phyloP scores from a whole-genome alignment of 2,329 filamentous ascomycete genomes.

The Verticillium klebahnii region DNA sequence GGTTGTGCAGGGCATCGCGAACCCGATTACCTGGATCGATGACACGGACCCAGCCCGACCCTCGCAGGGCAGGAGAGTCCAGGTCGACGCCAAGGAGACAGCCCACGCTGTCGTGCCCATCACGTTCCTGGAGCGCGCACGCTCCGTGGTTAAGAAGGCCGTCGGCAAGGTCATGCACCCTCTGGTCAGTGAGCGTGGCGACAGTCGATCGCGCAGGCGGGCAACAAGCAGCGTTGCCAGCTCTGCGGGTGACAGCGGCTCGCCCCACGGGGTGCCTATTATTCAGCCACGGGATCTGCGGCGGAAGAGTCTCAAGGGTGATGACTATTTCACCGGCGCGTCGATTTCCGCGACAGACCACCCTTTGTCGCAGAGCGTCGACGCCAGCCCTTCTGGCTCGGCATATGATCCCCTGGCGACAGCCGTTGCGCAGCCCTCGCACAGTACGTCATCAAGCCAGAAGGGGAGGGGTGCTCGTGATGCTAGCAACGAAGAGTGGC shows the following conservation, averaged over 20 bases:
- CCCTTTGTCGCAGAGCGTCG: slow-evolving; percentile 70
- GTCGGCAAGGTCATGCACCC: slow-evolving; percentile 61
- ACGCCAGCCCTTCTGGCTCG: slow-evolving; percentile 59
- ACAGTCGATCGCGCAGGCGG: slow-evolving; percentile 48
- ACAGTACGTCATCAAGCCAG: not conserved
- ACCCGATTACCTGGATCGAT: slow-evolving; percentile 81
- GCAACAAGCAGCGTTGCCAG: slow-evolving; percentile 61
- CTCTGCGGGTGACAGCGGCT: slow-evolving; percentile 52
- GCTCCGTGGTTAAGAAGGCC: slow-evolving; percentile 69
- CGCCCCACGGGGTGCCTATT: slow-evolving; percentile 14
- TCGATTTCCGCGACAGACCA: slow-evolving; percentile 36
- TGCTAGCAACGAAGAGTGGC: not conserved
- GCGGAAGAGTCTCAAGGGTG: slow-evolving; percentile 48
- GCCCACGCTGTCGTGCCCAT: slow-evolving; percentile 86
- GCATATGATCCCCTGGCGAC: slow-evolving; percentile 37
- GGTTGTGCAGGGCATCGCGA: slow-evolving; percentile 74
- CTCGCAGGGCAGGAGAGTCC: slow-evolving; percentile 77
- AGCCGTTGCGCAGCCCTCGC: slow-evolving; percentile 8
- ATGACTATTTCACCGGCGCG: slow-evolving; percentile 51
- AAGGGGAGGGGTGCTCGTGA: not conserved
- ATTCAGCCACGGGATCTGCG: slow-evolving; percentile 45
- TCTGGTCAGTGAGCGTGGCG: slow-evolving; percentile 48
- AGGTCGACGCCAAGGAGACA: slow-evolving; percentile 87
- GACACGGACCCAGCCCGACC: slow-evolving; percentile 82
- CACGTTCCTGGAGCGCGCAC: slow-evolving; percentile 78